phyloP scores from a whole-genome alignment of 768 basidiomycete species.

The Fistulinella prunicolor region DNA sequence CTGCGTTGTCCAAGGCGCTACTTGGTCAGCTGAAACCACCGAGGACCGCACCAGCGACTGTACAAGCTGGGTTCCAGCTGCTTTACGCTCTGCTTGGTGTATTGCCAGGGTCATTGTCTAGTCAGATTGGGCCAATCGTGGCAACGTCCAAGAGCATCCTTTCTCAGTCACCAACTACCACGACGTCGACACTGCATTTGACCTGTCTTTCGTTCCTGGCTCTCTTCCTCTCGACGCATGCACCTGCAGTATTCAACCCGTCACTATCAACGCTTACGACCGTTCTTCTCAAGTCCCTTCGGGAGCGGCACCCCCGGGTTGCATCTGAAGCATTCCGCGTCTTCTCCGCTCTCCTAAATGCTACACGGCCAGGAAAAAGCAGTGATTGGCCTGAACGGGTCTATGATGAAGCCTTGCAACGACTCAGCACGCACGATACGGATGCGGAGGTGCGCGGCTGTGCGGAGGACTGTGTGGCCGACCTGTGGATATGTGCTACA shows the following conservation, averaged over 20 bases:
- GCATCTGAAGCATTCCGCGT: conserved; percentile 86
- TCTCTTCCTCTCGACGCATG: conserved; percentile 70
- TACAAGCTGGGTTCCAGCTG: conserved; percentile 84
- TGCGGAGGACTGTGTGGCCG: conserved; percentile 81
- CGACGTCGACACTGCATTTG: conserved; percentile 78
- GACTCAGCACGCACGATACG: conserved; percentile 77
- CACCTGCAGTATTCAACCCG: conserved; percentile 53
- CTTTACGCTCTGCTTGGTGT: conserved; percentile 74
- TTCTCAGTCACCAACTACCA: conserved; percentile 65
- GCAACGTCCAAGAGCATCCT: conserved; percentile 63
- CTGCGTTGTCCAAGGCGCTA: conserved; percentile 73
- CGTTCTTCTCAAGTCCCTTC: conserved; percentile 67
- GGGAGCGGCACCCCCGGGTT: conserved; percentile 86
- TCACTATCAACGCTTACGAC: conserved; percentile 70
- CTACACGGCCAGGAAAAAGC: conserved; percentile 65
- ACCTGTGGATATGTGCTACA: conserved; percentile 84
- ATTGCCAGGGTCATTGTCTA: conserved; percentile 78
- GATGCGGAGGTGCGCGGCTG: conserved; percentile 86
- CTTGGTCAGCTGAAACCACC: conserved; percentile 81
- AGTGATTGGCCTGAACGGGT: conserved; percentile 68
- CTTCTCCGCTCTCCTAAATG: conserved; percentile 77
- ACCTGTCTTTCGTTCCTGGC: conserved; percentile 84
- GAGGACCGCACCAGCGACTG: conserved; percentile 71
- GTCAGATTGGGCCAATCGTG: conserved; percentile 61
- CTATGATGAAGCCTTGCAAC: conserved; percentile 68